Conservation (phyloP, 768 basidiomycete genomes). For the Butyriboletus loyo region DNA sequence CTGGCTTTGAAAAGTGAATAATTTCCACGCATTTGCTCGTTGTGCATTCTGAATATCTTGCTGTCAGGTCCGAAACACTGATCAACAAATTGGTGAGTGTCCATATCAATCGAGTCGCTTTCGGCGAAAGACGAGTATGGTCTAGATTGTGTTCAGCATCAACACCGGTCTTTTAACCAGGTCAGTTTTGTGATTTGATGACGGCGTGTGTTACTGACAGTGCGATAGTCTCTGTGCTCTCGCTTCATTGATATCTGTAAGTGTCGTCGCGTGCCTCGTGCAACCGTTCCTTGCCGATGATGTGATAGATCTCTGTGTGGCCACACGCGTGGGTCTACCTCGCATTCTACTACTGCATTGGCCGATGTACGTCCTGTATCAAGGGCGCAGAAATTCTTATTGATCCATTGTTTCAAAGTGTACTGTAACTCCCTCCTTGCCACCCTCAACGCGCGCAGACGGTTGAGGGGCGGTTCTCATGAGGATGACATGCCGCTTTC, state of each 20-base stretch:
- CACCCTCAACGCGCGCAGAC: conserved; percentile 56
- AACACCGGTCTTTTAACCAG: conserved; percentile 37
- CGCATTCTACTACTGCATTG: conserved; percentile 61
- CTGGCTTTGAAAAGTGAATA: conserved; percentile 47
- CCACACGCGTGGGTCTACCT: conserved; percentile 58
- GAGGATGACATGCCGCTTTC: conserved; percentile 32
- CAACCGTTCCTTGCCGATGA: background rate
- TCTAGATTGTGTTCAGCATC: conserved; percentile 51
- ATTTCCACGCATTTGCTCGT: background rate
- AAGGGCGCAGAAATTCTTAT: background rate
- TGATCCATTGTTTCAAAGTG: conserved; percentile 33
- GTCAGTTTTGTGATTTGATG: background rate
- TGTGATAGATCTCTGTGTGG: conserved; percentile 46
- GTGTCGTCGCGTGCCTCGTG: background rate
- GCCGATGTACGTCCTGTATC: conserved; percentile 46
- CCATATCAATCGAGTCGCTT: background rate
- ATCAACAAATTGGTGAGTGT: conserved; percentile 43
- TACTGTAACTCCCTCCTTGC: conserved; percentile 63
- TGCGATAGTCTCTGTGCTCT: conserved; percentile 47
- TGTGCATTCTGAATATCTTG: background rate
- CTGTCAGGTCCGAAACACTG: conserved; percentile 45
- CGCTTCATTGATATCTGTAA: conserved; percentile 55
- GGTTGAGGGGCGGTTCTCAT: conserved; percentile 34
- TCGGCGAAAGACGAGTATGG: background rate
- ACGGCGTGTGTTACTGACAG: background rate